Evolutionary conservation across 805 yeast genomes (phyloP), one percentile per base, ranked within the genome.

Genomic region (Wickerhamomyces mucosus): DNA sequence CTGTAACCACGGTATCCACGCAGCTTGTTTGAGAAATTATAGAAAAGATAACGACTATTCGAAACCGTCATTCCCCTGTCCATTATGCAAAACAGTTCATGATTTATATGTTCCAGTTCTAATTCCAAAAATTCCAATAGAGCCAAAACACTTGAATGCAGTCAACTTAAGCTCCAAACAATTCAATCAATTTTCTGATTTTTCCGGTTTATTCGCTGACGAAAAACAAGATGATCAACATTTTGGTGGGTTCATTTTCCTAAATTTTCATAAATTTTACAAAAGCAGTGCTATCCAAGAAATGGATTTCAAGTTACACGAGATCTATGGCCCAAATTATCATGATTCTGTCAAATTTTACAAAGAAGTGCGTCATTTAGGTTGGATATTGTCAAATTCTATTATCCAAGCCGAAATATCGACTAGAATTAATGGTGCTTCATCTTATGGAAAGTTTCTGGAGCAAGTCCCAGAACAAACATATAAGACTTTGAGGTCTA

Each of bases 1-100:
- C 22, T 92, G 99, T 59, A 94, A 95, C 13, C 99, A 92, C 56
- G 84, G 89, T 7, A 78, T 92, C 73, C 99, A 92, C 53, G 75
- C 67, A 42, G 63, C 66, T 14, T 92, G 99, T 54, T 83, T 79
- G 51, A 53, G 67, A 35, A 75, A 78, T 33, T 78, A 72, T 49
- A 54, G 75, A 72, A 39, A 75, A 79, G 24, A 64, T 81, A 53
- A 81, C 73, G 38, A 63, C 40, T 52, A 63, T 4, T 67, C 69
- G 8, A 69, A 70, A 18, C 67, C 71, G 15, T 86, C 82, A 40
- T 84, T 85, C 45, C 58, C 84, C n/a, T 92, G 99, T 52, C 97
- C 98, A 0, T 64, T 92, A 26, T 92, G 99, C 63, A 85, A 86
- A 39, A 82, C 95, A 0, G 67, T 78, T 21, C 80, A 77, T 53